Evolutionary conservation across 2,329 filamentous ascomycete species (phyloP).

Genomic region (Alternaria ethzedia): DNA sequence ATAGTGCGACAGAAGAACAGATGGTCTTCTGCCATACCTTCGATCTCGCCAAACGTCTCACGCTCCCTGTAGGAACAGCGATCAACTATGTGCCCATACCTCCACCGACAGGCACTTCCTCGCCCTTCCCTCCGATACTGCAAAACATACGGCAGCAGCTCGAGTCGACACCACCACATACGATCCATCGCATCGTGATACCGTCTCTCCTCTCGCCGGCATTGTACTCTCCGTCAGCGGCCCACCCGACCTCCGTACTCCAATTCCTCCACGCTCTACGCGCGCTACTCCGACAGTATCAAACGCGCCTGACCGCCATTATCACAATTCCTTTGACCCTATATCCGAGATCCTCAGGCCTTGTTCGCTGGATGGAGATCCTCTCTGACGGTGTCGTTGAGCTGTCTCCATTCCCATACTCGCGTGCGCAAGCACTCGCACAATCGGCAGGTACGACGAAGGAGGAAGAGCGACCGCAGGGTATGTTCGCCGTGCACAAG

Average conservation of each 20-base stretch:
- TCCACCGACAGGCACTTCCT: constrained; percentile 61
- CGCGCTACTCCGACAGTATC: constrained; percentile 72
- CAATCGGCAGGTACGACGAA: constrained; percentile 59
- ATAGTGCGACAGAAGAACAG: constrained; percentile 59
- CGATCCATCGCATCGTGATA: constrained; percentile 81
- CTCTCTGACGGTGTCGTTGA: constrained; percentile 87
- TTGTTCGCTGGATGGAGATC: constrained; percentile 85
- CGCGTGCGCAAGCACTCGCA: constrained; percentile 57
- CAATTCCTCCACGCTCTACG: constrained; percentile 82
- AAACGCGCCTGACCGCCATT: constrained; percentile 71
- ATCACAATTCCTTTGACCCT: constrained; percentile 81
- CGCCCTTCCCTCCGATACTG: constrained; percentile 74
- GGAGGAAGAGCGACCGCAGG: constrained; percentile 79
- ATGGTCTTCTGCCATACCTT: constrained; percentile 58
- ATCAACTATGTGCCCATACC: constrained; percentile 61
- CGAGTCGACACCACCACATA: constrained; percentile 57
- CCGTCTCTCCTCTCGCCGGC: constrained; percentile 87
- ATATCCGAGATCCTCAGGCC: constrained; percentile 74
- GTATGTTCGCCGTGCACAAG: constrained; percentile 81
- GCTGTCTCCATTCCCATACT: constrained; percentile 74
- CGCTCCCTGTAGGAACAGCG: constrained; percentile 48
- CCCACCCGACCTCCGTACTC: constrained; percentile 74
- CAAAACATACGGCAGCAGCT: constrained; percentile 62
- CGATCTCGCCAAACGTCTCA: constrained; percentile 59
- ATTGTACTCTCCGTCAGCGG: constrained; percentile 73